Percentiles rank a stretch among this genome's conserved stretches.
Conservation (phyloP, 2,329 filamentous ascomycete species). For the Ophiostoma tasmaniense region DNA sequence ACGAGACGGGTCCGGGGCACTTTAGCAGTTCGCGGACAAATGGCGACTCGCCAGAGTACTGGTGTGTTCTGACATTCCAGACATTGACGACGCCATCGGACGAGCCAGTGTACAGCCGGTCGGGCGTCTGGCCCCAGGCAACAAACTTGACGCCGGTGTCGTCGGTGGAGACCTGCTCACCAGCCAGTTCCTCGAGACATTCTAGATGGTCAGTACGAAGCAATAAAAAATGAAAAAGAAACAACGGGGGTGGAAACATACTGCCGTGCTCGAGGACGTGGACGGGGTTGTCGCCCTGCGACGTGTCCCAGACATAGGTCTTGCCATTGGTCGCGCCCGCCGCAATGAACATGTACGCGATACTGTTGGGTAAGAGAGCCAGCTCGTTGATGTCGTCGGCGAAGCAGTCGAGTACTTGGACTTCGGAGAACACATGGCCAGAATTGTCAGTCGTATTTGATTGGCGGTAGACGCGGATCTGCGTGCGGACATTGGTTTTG, state of each 20-base stretch:
- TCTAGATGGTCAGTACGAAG: neutral
- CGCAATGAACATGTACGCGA: conserved; percentile 38
- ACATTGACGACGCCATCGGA: conserved; percentile 56
- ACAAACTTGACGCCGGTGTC: conserved; percentile 57
- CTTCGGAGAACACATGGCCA: conserved; percentile 34
- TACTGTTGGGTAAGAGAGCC: conserved; percentile 31
- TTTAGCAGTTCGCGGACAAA: conserved; percentile 47
- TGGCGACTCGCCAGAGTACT: conserved; percentile 23
- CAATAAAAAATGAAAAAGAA: neutral
- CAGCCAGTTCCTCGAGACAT: conserved; percentile 26
- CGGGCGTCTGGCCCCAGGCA: conserved; percentile 48
- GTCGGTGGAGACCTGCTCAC: conserved; percentile 30
- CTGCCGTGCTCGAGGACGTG: conserved; percentile 47
- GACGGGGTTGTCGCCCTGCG: conserved; percentile 45
- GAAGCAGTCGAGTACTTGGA: conserved; percentile 49
- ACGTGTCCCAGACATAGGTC: conserved; percentile 56
- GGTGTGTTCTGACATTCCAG: conserved; percentile 48
- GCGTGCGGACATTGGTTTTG: conserved; percentile 37
- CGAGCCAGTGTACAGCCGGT: conserved; percentile 55
- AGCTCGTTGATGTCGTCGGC: conserved; percentile 57
- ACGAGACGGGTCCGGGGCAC: conserved; percentile 47
- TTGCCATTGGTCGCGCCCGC: conserved; percentile 54
- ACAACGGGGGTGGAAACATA: no score
- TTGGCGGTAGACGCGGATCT: conserved; percentile 46
- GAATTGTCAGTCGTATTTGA: conserved; percentile 25